Evolutionary conservation across 805 yeast species (phyloP).

Genomic region (Ogataea thermomethanolica): DNA sequence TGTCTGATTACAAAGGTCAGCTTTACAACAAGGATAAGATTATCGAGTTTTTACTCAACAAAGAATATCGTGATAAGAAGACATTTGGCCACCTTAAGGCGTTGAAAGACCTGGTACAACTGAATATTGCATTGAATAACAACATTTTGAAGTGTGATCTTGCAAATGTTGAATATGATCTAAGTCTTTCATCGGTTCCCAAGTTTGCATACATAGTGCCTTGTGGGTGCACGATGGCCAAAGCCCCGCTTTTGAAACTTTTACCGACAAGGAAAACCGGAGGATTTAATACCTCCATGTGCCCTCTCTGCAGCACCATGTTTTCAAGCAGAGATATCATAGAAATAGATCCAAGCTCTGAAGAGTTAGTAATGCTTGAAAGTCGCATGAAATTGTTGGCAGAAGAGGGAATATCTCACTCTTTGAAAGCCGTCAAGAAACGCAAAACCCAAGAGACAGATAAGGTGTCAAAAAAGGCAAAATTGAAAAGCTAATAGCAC

Average conservation of each 20-base stretch:
- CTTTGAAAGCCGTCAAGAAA: constrained; percentile 30
- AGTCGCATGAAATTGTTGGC: constrained; percentile 18
- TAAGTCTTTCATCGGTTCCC: constrained; percentile 10
- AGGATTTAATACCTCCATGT: constrained; percentile 17
- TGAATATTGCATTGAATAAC: constrained; percentile 24
- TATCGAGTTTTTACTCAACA: constrained; percentile 50
- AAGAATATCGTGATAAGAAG: constrained; percentile 15
- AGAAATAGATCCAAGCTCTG: constrained; percentile 24
- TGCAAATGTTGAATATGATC: constrained; percentile 34
- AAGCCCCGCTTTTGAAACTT: constrained; percentile 10
- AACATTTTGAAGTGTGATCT: constrained; percentile 34
- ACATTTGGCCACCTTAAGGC: constrained; percentile 32
- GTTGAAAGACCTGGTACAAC: constrained; percentile 30
- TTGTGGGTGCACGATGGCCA: constrained; percentile 41
- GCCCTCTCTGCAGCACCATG: constrained; percentile 40
- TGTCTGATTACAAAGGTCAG: constrained; percentile 66
- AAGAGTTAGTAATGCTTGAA: constrained; percentile 11
- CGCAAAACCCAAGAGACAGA: constrained; percentile 1
- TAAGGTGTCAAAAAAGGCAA: constrained; percentile 2
- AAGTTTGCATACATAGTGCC: constrained; percentile 42
- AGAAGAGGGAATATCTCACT: constrained; percentile 34
- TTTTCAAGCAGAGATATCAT: constrained; percentile 31
- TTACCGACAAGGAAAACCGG: constrained; percentile 1
- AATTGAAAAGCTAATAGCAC: constrained; percentile 2
- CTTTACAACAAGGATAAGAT: constrained; percentile 63